Evolutionary conservation across 2,329 filamentous ascomycete genomes (phyloP).

Genomic region (Beauveria bassiana): DNA sequence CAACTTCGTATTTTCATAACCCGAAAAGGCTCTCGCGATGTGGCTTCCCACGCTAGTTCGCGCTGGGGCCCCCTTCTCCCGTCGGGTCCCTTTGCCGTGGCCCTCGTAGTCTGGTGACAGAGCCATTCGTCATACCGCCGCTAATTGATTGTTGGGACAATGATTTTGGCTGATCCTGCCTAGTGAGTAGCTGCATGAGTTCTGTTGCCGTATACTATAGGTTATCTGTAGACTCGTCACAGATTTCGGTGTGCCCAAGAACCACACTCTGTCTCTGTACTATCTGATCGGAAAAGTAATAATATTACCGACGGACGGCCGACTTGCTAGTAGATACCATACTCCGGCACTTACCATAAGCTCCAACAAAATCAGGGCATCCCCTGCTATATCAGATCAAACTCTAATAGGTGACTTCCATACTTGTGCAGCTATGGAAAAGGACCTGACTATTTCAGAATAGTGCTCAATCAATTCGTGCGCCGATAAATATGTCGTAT

Average conservation of each 20-base stretch:
- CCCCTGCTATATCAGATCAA: not conserved
- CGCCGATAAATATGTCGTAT: not conserved
- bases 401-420: not conserved
- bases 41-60: not conserved
- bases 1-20: not conserved
- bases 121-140: too few relatives aligned
- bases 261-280: not conserved
- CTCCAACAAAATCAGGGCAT: not conserved
- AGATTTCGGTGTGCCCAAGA: too few relatives aligned
- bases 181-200: too few relatives aligned
- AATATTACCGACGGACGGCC: not conserved
- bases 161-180: too few relatives aligned
- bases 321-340: too few relatives aligned
- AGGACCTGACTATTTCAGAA: conserved; percentile 8
- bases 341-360: too few relatives aligned
- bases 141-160: too few relatives aligned
- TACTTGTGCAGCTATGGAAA: not conserved
- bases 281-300: not conserved
- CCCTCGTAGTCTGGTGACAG: not conserved
- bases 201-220: not conserved
- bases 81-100: not conserved
- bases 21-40: not conserved
- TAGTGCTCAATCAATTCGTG: not conserved
- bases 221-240: not conserved
- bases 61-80: not conserved